phyloP scores from a whole-genome alignment of 2,329 filamentous ascomycete genomes.

The Xylogone sp. region DNA sequence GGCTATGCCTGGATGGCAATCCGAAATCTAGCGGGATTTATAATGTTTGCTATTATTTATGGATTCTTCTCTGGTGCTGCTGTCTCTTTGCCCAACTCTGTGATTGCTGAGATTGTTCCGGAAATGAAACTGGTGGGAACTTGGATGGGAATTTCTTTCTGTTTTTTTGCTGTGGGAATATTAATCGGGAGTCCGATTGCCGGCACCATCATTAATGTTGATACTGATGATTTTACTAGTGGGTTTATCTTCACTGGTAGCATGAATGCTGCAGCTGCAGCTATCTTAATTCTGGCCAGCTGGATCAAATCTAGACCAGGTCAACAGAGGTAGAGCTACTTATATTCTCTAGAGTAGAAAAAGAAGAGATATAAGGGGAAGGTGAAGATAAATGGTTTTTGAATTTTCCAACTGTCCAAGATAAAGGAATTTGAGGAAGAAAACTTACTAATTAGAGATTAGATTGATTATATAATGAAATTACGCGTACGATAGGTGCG shows the following conservation, averaged over 20 bases:
- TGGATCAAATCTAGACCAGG: neutral
- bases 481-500: too few species aligned
- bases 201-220: conserved; percentile 7
- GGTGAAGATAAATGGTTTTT: too few species aligned
- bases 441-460: too few species aligned
- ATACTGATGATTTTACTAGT: neutral
- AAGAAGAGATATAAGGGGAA: too few species aligned
- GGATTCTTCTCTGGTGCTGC: conserved; percentile 55
- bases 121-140: conserved; percentile 11
- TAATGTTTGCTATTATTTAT: conserved; percentile 60
- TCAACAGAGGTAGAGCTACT: neutral
- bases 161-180: conserved; percentile 4
- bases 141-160: conserved; percentile 7
- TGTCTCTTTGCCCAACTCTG: conserved; percentile 17
- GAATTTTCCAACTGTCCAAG: too few species aligned
- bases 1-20: conserved; percentile 50
- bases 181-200: conserved; percentile 12
- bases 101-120: conserved; percentile 5
- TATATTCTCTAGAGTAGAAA: too few species aligned
- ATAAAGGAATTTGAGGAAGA: too few species aligned
- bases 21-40: conserved; percentile 42
- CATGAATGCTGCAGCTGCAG: neutral
- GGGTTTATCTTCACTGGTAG: neutral
- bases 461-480: too few species aligned
- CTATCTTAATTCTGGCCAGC: neutral